These are phyloP conservation scores for Xylaria sp. DNA, from an alignment of 2,329 filamentous ascomycete species.

Conservation along the genomic window DNA sequence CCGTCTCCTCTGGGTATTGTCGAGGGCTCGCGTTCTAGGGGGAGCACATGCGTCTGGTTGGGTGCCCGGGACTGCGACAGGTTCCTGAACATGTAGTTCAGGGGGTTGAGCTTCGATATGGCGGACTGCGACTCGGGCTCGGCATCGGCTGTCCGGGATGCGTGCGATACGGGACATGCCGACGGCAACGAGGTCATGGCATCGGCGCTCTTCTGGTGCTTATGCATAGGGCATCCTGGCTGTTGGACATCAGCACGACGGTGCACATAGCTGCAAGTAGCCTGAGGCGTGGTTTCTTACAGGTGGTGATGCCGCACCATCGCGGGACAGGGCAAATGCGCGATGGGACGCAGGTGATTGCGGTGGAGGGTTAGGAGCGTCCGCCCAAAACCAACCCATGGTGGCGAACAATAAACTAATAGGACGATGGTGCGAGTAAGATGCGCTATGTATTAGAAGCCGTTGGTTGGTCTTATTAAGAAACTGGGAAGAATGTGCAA, in stretches of 20 bases:
- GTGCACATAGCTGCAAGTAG: not conserved
- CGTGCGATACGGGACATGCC: conserved; percentile 60
- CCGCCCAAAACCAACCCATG: conserved; percentile 75
- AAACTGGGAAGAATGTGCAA: conserved; percentile 1
- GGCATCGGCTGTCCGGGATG: conserved; percentile 38
- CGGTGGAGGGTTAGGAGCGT: conserved; percentile 52
- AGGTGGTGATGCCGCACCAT: conserved; percentile 52
- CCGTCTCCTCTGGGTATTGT: conserved; percentile 89
- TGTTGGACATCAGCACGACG: conserved; percentile 47
- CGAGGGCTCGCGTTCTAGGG: conserved; percentile 82
- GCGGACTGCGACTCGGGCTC: conserved; percentile 53
- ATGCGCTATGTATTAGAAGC: not conserved
- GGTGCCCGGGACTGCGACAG: conserved; percentile 82
- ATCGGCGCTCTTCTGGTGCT: conserved; percentile 58
- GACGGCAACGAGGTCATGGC: conserved; percentile 51
- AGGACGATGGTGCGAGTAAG: not conserved
- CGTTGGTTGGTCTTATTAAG: not conserved
- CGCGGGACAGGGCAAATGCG: conserved; percentile 32
- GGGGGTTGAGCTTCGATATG: conserved; percentile 68
- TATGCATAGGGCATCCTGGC: conserved; percentile 68
- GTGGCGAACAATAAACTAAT: not conserved
- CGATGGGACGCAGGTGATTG: conserved; percentile 43
- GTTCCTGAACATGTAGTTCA: conserved; percentile 96
- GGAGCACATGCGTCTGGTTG: conserved; percentile 77
- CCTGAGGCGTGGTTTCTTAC: conserved; percentile 47